A percentile compares a stretch with the other conserved stretches of the same genome.
phyloP scores from a whole-genome alignment of 2,329 filamentous ascomycete genomes.

The Penicillium fuscoglaucum region DNA sequence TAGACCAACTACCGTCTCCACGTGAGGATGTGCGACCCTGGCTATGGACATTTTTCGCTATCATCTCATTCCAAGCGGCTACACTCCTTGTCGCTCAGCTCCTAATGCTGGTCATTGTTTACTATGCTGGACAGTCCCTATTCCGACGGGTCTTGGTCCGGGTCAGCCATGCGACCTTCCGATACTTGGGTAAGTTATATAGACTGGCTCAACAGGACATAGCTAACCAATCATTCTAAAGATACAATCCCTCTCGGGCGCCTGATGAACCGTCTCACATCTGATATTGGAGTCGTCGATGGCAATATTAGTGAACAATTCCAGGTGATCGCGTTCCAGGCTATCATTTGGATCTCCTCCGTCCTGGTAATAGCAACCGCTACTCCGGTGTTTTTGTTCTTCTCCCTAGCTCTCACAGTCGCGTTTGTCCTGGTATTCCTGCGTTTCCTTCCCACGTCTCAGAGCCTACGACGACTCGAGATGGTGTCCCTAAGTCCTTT shows the following conservation, averaged over 20 bases:
- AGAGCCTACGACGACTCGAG: conserved; percentile 78
- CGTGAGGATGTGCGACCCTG: conserved; percentile 68
- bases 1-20: conserved; percentile 63
- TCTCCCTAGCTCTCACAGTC: conserved; percentile 66
- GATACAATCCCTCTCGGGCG: conserved; percentile 86
- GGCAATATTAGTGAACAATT: conserved; percentile 78
- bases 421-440: conserved; percentile 73
- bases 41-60: conserved; percentile 67
- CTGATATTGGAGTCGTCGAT: conserved; percentile 86
- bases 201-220: not conserved
- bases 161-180: conserved; percentile 78
- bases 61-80: conserved; percentile 63
- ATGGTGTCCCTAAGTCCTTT: conserved; percentile 87
- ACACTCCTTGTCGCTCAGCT: conserved; percentile 63
- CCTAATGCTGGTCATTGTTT: conserved; percentile 74
- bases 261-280: conserved; percentile 88
- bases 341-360: conserved; percentile 70
- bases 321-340: conserved; percentile 67
- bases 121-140: conserved; percentile 72
- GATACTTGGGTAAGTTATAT: conserved; percentile 61
- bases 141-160: conserved; percentile 71
- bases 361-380: conserved; percentile 76
- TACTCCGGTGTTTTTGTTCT: conserved; percentile 72
- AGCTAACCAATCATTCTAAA: conserved; percentile 10
- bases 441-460: conserved; percentile 77